Conservation (phyloP, 1,284 basidiomycete species). For the Chondrostereum purpureum region DNA sequence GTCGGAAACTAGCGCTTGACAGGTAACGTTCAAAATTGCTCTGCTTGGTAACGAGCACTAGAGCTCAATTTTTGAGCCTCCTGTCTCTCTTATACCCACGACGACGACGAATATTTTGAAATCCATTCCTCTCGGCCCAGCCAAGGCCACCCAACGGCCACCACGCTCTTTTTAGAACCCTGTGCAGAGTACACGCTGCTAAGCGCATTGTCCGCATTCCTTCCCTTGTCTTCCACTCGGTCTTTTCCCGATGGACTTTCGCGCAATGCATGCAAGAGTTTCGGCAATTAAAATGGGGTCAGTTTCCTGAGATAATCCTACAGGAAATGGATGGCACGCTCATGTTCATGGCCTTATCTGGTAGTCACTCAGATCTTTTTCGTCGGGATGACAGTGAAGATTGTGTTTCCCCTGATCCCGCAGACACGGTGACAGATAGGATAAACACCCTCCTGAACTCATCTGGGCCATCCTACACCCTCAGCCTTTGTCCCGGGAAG, state of each 20-base stretch:
- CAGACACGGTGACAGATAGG: slow-evolving; percentile 60
- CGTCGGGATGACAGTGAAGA: slow-evolving; percentile 7
- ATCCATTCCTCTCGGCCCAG: no score
- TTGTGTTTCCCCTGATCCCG: slow-evolving; percentile 51
- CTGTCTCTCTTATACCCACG: no score
- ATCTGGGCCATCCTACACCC: slow-evolving; percentile 57
- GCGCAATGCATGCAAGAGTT: neutral
- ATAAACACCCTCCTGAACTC: slow-evolving; percentile 60
- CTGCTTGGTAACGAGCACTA: no score
- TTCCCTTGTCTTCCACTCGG: no score
- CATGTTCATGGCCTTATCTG: slow-evolving; percentile 4
- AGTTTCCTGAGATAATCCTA: neutral
- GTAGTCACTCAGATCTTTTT: neutral
- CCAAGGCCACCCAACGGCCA: no score
- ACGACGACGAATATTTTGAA: no score
- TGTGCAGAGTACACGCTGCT: no score
- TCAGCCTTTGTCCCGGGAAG: slow-evolving; percentile 58
- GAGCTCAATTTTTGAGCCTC: no score
- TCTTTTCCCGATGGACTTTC: neutral
- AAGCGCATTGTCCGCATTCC: no score
- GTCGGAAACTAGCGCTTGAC: no score
- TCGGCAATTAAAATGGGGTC: neutral
- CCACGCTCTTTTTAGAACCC: no score
- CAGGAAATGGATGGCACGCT: neutral
- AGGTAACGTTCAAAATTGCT: no score